Evolutionary conservation across 352 stramenopile species (phyloP), one percentile per base, ranked within the genome.

Genomic region (Phytophthora crassamura): DNA sequence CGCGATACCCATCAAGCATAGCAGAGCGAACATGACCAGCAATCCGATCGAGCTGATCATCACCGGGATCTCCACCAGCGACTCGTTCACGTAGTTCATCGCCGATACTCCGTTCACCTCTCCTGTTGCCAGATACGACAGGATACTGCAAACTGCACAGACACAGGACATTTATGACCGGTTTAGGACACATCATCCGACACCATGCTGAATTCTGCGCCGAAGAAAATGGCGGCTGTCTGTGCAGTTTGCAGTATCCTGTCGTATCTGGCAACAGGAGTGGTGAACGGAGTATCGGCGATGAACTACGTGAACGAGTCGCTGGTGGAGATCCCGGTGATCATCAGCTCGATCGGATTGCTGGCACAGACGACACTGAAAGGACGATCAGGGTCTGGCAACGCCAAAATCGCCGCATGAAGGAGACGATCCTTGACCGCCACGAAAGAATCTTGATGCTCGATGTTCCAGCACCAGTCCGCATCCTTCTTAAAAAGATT

Each of bases 91-190:
- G 74, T 97, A 97, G 18, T 80, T 87, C 35, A 97, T 74, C 2
- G 85, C 89, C 20, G 87, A 89, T 5, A 86, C 80, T 18, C 52
- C 78, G 34, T 79, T 86, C 15, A 88, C 78, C 36, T 89, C 78
- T 16, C 83, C 91, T 1, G 91, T 98, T 2, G 90, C 89, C 25
- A 97, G 67, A 72, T 98, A 98, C n/a, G 87, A 93, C 36, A 98
- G 77, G 47, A 98, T 86, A 33, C 84, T 84, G 45, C 97, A 86
- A 3, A 82, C 78, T 4, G 89, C 89, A 11, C 85, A 91, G 11
- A 94, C 63, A 1, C n/a, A n/a, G n/a, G n/a, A n/a, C n/a, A n/a
- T n/a, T n/a, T n/a, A n/a, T n/a, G n/a, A n/a, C n/a, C n/a, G n/a
- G n/a, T n/a, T n/a, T n/a, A n/a, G n/a, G n/a, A n/a, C n/a, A n/a